phyloP scores from a whole-genome alignment of 805 yeast species.

The Cyberlindnera bimundalis region DNA sequence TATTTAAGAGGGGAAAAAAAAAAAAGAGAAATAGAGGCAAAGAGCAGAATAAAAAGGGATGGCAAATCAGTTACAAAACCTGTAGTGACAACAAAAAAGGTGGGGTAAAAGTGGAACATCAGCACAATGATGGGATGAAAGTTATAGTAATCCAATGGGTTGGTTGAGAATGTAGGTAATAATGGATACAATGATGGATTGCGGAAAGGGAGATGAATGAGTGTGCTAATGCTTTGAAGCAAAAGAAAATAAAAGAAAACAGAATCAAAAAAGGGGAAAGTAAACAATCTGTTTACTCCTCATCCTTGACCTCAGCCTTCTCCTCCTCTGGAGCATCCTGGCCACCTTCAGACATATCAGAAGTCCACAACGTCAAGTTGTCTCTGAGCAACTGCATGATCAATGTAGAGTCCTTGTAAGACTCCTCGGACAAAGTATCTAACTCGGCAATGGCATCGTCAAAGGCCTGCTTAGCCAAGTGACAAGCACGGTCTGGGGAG shows the following conservation, averaged over 20 bases:
- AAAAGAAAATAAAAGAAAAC: neutral
- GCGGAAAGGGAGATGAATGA: neutral
- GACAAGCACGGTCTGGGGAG: slow-evolving; percentile 98
- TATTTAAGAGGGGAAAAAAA: slow-evolving; percentile 2
- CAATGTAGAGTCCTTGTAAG: slow-evolving; percentile 96
- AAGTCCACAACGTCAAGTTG: slow-evolving; percentile 97
- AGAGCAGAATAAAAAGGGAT: slow-evolving; percentile 8
- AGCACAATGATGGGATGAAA: neutral
- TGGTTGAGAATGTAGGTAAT: too few species aligned
- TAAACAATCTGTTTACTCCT: slow-evolving; percentile 29
- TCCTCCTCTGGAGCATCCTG: slow-evolving; percentile 48
- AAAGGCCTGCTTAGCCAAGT: slow-evolving; percentile 97
- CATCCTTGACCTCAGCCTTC: slow-evolving; percentile 31
- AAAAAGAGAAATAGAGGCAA: slow-evolving; percentile 4
- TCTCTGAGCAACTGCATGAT: slow-evolving; percentile 99
- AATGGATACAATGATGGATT: neutral
- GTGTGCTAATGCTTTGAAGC: neutral
- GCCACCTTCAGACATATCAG: slow-evolving; percentile 84
- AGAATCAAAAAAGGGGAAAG: slow-evolving; percentile 2
- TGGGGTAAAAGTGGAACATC: neutral
- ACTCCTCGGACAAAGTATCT: slow-evolving; percentile 95
- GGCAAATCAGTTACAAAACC: slow-evolving; percentile 12
- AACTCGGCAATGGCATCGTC: slow-evolving; percentile 99
- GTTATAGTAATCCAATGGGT: too few species aligned
- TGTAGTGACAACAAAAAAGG: neutral